Evolutionary conservation across 768 basidiomycete genomes (phyloP).

Genomic region (Trametes villosa): DNA sequence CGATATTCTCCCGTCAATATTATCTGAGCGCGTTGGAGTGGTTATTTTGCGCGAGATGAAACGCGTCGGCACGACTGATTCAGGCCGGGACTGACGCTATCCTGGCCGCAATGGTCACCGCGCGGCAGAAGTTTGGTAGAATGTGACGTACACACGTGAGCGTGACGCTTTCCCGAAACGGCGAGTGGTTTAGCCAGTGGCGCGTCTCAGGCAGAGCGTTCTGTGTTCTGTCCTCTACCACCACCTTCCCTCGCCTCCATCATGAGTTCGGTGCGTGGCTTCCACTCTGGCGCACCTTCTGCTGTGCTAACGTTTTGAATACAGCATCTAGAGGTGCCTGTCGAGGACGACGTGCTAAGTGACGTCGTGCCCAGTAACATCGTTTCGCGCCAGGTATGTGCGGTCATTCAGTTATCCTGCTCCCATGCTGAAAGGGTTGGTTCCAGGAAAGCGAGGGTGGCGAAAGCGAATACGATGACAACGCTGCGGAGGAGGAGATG

Average conservation of each 20-base stretch:
- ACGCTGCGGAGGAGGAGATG: slow-evolving; percentile 45
- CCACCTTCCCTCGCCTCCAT: slow-evolving; percentile 10
- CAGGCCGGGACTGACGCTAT: not conserved
- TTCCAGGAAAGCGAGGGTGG: slow-evolving; percentile 64
- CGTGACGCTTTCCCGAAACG: slow-evolving; percentile 7
- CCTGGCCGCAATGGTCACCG: not conserved
- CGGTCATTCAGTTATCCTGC: not conserved
- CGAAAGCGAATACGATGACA: slow-evolving; percentile 72
- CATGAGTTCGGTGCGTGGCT: slow-evolving; percentile 16
- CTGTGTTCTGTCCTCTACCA: slow-evolving; percentile 16
- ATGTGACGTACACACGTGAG: slow-evolving; percentile 13
- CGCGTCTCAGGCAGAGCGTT: slow-evolving; percentile 14
- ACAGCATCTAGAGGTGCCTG: slow-evolving; percentile 26
- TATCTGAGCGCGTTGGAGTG: not conserved
- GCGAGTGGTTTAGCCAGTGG: slow-evolving; percentile 15
- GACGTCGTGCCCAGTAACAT: slow-evolving; percentile 92
- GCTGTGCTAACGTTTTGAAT: not conserved
- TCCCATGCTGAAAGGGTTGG: not conserved
- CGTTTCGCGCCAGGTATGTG: slow-evolving; percentile 81
- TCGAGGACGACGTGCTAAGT: slow-evolving; percentile 83
- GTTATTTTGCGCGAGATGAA: not conserved
- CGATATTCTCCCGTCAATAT: not conserved
- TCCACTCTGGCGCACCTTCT: not conserved
- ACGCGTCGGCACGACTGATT: not conserved
- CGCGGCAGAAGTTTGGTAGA: slow-evolving; percentile 5